Percentiles rank a stretch among this genome's conserved stretches.
Evolutionary conservation across 2,329 filamentous ascomycete species (phyloP).

Genomic region (Penicillium sp.): DNA sequence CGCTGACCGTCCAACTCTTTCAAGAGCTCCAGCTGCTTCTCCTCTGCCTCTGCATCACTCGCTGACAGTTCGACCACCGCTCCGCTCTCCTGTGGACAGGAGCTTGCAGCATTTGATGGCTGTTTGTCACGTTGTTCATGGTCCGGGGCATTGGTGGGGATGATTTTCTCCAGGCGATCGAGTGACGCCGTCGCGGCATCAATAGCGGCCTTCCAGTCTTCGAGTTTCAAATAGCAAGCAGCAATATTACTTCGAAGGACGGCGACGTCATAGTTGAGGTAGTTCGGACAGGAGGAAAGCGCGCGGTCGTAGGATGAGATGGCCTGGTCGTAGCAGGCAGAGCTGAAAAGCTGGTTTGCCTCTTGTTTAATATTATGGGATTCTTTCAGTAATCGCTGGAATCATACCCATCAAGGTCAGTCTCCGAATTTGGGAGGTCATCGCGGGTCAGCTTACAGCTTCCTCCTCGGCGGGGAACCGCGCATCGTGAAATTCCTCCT

Average conservation of each 20-base stretch:
- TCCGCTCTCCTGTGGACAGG: constrained; percentile 17
- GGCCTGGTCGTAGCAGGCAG: constrained; percentile 71
- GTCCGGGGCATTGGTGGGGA: constrained; percentile 41
- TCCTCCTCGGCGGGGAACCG: constrained; percentile 51
- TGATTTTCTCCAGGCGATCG: constrained; percentile 68
- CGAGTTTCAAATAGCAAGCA: constrained; percentile 81
- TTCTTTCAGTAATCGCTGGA: constrained; percentile 67
- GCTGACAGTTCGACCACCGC: constrained; percentile 54
- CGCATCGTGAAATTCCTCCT: constrained; percentile 45
- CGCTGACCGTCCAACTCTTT: constrained; percentile 49
- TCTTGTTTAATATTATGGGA: constrained; percentile 71
- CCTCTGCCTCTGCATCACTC: constrained; percentile 41
- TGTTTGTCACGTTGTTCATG: constrained; percentile 22
- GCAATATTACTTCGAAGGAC: constrained; percentile 87
- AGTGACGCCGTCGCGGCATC: constrained; percentile 72
- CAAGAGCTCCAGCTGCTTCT: constrained; percentile 46
- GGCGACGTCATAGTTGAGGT: constrained; percentile 84
- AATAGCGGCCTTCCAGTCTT: constrained; percentile 82
- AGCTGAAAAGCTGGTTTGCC: constrained; percentile 78
- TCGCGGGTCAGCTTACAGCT: constrained; percentile 36
- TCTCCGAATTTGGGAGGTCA: neutral
- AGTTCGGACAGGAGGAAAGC: constrained; percentile 74
- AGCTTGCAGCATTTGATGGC: constrained; percentile 15
- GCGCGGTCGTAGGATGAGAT: constrained; percentile 83
- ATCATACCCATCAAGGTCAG: constrained; percentile 10